phyloP scores from a whole-genome alignment of 148 eudicot genomes.

The Dianthus caryophyllus region DNA sequence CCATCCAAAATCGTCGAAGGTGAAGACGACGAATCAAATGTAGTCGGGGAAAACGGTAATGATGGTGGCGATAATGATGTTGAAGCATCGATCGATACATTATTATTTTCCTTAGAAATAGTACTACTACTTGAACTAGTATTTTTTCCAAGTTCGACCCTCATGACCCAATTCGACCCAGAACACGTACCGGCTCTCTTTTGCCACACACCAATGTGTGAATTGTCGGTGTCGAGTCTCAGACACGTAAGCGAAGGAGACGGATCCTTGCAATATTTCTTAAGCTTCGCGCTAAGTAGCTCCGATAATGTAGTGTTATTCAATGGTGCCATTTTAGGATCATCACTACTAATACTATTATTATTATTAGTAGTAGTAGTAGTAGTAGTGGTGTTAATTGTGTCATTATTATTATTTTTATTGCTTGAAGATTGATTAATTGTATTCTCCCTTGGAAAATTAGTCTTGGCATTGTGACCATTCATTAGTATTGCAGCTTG shows the following conservation, averaged over 20 bases:
- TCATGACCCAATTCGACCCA: constrained; percentile 71
- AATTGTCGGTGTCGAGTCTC: constrained; percentile 70
- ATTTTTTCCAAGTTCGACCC: constrained; percentile 51
- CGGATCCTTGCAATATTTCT: constrained; percentile 58
- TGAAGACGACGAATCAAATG: constrained; percentile 5
- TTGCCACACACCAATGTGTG: constrained; percentile 92
- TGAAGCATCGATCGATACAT: not conserved
- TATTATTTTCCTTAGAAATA: not conserved
- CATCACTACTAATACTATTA: not conserved
- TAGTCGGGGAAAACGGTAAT: not conserved
- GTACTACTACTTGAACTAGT: not conserved
- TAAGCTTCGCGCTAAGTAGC: constrained; percentile 53
- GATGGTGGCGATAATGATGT: constrained; percentile 13
- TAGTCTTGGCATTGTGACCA: constrained; percentile 80
- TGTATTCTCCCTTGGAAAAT: constrained; percentile 43
- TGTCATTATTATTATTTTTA: not conserved
- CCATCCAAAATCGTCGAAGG: constrained; percentile 10
- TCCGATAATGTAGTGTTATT: constrained; percentile 36
- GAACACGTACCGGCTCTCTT: constrained; percentile 56
- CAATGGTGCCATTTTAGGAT: constrained; percentile 16
- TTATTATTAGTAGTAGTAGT: not conserved
- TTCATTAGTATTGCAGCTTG: constrained; percentile 82
- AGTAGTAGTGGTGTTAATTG: no score
- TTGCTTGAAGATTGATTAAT: not conserved
- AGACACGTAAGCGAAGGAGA: constrained; percentile 80